These are phyloP conservation scores for Solanum chilense DNA, from an alignment of 257 asterid species.

Conservation along the genomic window DNA sequence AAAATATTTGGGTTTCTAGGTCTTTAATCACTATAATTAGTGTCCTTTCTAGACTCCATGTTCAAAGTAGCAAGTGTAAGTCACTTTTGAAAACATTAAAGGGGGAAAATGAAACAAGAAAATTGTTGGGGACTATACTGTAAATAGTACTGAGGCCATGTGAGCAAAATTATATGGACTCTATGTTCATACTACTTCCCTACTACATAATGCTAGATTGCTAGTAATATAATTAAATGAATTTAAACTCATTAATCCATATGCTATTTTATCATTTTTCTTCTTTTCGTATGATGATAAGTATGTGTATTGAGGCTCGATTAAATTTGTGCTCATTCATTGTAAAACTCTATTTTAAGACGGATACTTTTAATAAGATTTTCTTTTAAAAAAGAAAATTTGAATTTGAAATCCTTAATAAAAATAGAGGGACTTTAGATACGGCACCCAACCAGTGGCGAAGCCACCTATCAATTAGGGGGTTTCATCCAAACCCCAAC, in stretches of 20 bases:
- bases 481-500: no score
- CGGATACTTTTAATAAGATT: neutral
- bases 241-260: neutral
- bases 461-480: no score
- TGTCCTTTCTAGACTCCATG: neutral
- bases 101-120: neutral
- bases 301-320: neutral
- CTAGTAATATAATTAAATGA: neutral
- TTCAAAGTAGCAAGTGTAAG: neutral
- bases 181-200: neutral
- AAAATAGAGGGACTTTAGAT: fast-evolving
- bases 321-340: neutral
- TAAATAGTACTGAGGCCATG: neutral
- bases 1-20: neutral
- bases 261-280: neutral
- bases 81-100: neutral
- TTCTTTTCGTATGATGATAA: fast-evolving
- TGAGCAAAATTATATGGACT: neutral
- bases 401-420: fast-evolving
- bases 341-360: neutral
- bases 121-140: neutral
- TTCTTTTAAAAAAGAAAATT: neutral
- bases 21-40: neutral
- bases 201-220: neutral
- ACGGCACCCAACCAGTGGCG: fast-evolving